Evolutionary conservation across 2,329 filamentous ascomycete genomes (phyloP), one percentile per base, ranked within the genome.

Genomic region (Monascus ruber): DNA sequence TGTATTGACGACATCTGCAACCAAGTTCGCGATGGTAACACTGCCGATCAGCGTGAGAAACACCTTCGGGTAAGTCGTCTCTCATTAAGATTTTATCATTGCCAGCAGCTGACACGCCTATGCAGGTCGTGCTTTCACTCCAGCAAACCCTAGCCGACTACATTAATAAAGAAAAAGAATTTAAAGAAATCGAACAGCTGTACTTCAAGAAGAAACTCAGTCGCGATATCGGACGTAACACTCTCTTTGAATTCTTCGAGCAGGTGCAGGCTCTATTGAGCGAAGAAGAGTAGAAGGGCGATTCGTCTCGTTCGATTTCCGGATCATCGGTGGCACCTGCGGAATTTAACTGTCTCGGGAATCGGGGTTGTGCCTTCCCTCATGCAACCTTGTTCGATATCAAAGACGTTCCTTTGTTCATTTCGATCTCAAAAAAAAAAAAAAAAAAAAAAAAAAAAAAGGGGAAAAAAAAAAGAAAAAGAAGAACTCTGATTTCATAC

Each of bases 91-190:
- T 17, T 17, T 17, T 17, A 17, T 17, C 3, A 3, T 17, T 17
- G 17, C 3, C 17, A 17, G 17, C 17, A 17, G 17, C 17, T 17
- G 3, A 17, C 17, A 17, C 17, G 17, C 17, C 17, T 17, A 17
- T 17, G 17, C 24, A 17, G 34, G 24, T 33, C 34, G 43, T 34
- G 40, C 26, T 27, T 31, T 5, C 4, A 25, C 24, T 39, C 5
- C 33, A 51, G 47, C 34, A 45, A 33, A 46, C 45, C 2, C 38
- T 50, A 6, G 35, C 26, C 1, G 28, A 29, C 32, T 50, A 26
- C 49, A 50, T 36, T 41, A 47, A 24, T 43, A 49, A 40, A 49
- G 26, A 49, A 45, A 29, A 37, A 39, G 24, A 37, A 32, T 24
- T 28, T 39, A 1, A 37, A 49, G 6, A 46, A 36, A 25, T 37